Base-by-base conservation (phyloP, 192 early-diverging fungal species). In the Coemansia erecta region DNA sequence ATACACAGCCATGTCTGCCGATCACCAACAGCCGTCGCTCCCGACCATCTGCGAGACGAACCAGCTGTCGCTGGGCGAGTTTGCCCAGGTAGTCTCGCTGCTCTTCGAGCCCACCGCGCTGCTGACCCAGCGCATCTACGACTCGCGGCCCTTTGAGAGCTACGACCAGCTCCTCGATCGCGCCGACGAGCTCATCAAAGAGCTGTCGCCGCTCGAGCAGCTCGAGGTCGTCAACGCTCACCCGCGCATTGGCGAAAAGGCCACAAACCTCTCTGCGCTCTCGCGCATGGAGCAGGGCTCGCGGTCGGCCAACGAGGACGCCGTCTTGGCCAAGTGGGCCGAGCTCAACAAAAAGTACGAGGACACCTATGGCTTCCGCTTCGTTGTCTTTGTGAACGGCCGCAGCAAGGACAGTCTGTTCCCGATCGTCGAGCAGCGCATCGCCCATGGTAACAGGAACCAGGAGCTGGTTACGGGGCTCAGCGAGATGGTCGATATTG, bases 191-290 rank as follows among this genome's bases (percentile, higher is more conserved):
- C 79, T 82, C 54, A 76, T 82, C 35, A 59, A 74, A 40, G 65
- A 83, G 23, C 72, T 92, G 42, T 83, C 76, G 35, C 55, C 81
- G 0, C 66, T 81, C 33, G 89, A 92, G 68, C 84, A 90, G 62
- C 68, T 92, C 24, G 85, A 84, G 17, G 83, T 96, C 11, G 85
- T 96, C 62, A 94, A 94, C 68, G 92, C 92, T 2, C 94, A 96
- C 64, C 91, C 94, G 21, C 84, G 91, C 19, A 92, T 96, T 60
- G 94, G 94, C 56, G 89, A 86, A 41, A 82, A 72, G 53, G 84
- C 85, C 24, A 72, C 63, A 17, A 85, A 85, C 31, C 81, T 92
- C 31, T 92, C 90, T 7, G 85, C 85, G 12, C 63, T 89, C 56
- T 90, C 88, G 13, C 66, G 85, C 43, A 83, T 83, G 45, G 90